phyloP scores from a whole-genome alignment of 1,139 yeast genomes.

The Hyphopichia fennica region DNA sequence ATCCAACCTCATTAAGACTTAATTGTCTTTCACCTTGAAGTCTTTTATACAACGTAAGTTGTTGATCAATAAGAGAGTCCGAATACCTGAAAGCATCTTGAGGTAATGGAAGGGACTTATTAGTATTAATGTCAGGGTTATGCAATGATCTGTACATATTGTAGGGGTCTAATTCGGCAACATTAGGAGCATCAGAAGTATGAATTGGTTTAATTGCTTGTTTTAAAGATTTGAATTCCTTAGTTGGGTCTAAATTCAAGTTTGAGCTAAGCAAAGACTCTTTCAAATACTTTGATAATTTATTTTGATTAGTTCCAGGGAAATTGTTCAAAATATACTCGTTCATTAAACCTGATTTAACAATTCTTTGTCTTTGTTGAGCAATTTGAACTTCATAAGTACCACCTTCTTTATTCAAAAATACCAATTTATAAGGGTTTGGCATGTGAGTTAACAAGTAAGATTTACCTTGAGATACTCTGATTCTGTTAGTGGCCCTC shows the following conservation, averaged over 20 bases:
- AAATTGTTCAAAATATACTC: conserved; percentile 11
- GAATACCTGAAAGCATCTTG: conserved; percentile 22
- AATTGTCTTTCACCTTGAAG: conserved; percentile 8
- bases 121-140: conserved; percentile 8
- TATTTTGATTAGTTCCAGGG: conserved; percentile 2
- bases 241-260: conserved; percentile 16
- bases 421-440: conserved; percentile 23
- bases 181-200: conserved; percentile 6
- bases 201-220: conserved; percentile 8
- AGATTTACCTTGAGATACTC: conserved; percentile 27
- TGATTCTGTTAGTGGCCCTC: conserved; percentile 19
- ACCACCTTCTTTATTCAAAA: conserved; percentile 23
- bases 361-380: conserved; percentile 15
- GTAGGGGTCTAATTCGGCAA: conserved; percentile 13
- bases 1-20: conserved; percentile 14
- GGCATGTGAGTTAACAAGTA: conserved; percentile 24
- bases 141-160: conserved; percentile 18
- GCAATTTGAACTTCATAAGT: conserved; percentile 24
- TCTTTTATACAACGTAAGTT: conserved; percentile 16
- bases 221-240: conserved; percentile 15
- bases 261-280: conserved; percentile 4
- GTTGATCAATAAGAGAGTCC: conserved; percentile 12
- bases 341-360: conserved; percentile 19
- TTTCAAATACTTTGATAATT: conserved; percentile 4
- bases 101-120: conserved; percentile 11